Percentiles rank a stretch among this genome's conserved stretches.
These are phyloP conservation scores for Saturnispora mendoncae DNA, from an alignment of 805 yeast genomes.

Conservation along the genomic window DNA sequence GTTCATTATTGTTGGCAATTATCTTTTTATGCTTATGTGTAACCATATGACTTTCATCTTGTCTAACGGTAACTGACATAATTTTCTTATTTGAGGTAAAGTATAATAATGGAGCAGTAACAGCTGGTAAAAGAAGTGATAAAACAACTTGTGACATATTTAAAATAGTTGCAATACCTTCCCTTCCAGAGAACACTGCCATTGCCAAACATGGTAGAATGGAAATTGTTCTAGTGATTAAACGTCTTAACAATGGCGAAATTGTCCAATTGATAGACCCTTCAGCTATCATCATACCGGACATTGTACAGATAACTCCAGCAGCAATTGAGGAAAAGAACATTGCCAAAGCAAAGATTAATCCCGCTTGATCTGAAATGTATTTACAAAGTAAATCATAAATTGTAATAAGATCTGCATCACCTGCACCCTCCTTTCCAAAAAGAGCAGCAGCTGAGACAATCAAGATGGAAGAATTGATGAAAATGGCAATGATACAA, in stretches of 20 bases:
- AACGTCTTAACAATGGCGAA: conserved; percentile 71
- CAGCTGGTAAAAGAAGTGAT: conserved; percentile 73
- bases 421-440: conserved; percentile 58
- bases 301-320: conserved; percentile 86
- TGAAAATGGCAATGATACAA: conserved; percentile 75
- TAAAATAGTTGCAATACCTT: conserved; percentile 62
- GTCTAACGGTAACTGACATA: conserved; percentile 46
- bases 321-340: conserved; percentile 84
- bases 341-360: conserved; percentile 76
- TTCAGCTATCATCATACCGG: conserved; percentile 88
- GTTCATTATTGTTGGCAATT: conserved; percentile 2
- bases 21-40: neutral
- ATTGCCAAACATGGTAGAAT: conserved; percentile 74
- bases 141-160: conserved; percentile 83
- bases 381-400: conserved; percentile 51
- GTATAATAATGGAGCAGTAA: conserved; percentile 77
- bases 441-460: conserved; percentile 75
- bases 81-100: conserved; percentile 63
- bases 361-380: conserved; percentile 72
- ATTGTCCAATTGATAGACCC: conserved; percentile 81
- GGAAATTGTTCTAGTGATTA: conserved; percentile 69
- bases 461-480: conserved; percentile 73
- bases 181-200: conserved; percentile 60
- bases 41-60: conserved; percentile 4
- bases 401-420: conserved; percentile 77